phyloP scores from a whole-genome alignment of 805 yeast genomes.

The Scheffersomyces amazonensis region DNA sequence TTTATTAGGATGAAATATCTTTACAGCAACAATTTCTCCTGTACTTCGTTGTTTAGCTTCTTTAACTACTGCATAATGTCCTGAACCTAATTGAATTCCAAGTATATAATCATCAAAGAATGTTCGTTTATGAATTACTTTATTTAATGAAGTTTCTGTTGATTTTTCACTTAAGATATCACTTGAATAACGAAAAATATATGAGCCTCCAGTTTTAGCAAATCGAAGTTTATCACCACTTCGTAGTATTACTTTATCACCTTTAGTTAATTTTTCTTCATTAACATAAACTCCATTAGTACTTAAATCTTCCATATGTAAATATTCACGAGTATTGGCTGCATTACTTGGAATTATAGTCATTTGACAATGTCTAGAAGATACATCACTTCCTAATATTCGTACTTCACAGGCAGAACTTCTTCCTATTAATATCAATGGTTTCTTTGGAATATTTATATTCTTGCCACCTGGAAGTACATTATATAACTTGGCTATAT shows the following conservation, averaged over 20 bases:
- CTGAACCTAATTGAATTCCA: constrained; percentile 66
- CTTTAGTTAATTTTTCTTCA: constrained; percentile 50
- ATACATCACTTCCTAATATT: constrained; percentile 56
- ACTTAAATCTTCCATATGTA: constrained; percentile 53
- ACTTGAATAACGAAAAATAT: constrained; percentile 43
- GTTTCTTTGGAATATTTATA: constrained; percentile 17
- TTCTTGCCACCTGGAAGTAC: constrained; percentile 14
- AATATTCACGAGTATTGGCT: constrained; percentile 26
- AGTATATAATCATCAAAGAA: constrained; percentile 57
- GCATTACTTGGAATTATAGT: constrained; percentile 15
- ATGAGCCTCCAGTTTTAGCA: constrained; percentile 50
- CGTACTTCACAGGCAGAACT: constrained; percentile 58
- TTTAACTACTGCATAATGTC: constrained; percentile 80
- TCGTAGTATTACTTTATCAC: constrained; percentile 46
- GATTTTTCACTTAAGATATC: constrained; percentile 16
- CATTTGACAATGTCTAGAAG: constrained; percentile 62
- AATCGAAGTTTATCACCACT: constrained; percentile 65
- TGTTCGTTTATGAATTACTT: constrained; percentile 27
- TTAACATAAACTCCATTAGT: constrained; percentile 70
- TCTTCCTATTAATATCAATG: constrained; percentile 43
- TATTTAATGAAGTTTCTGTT: constrained; percentile 10
- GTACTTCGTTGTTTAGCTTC: constrained; percentile 58
- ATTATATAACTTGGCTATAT: constrained; percentile 20
- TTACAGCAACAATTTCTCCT: constrained; percentile 68
- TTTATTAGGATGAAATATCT: constrained; percentile 62